These are phyloP conservation scores for Pseudonectria foliicola DNA, from an alignment of 2,329 filamentous ascomycete species.

Conservation along the genomic window DNA sequence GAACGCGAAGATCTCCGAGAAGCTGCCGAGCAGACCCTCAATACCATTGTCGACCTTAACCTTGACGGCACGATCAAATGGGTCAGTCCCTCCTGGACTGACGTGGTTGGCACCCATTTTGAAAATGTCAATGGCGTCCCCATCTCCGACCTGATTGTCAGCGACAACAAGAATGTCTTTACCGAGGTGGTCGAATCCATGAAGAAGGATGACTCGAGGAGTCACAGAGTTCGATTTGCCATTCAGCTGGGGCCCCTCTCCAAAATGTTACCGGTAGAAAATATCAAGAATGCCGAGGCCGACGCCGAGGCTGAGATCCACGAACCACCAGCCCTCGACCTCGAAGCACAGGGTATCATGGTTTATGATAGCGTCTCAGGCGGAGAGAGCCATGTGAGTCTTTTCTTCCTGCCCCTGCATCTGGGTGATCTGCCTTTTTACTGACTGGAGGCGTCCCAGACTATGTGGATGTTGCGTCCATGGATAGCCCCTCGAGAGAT, in stretches of 20 bases:
- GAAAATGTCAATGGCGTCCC: slow-evolving; percentile 67
- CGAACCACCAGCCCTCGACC: slow-evolving; percentile 50
- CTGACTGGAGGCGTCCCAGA: slow-evolving; percentile 45
- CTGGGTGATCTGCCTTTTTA: slow-evolving; percentile 1
- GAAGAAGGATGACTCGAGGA: slow-evolving; percentile 86
- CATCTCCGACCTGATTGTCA: slow-evolving; percentile 73
- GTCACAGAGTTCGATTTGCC: slow-evolving; percentile 79
- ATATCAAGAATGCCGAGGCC: slow-evolving; percentile 30
- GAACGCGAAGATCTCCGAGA: slow-evolving; percentile 91
- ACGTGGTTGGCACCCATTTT: slow-evolving; percentile 76
- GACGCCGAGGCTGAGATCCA: slow-evolving; percentile 32
- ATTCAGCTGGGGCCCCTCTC: slow-evolving; percentile 64
- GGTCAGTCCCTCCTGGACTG: slow-evolving; percentile 93
- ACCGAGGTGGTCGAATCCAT: slow-evolving; percentile 78
- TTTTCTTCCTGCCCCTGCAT: background rate
- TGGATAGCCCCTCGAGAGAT: slow-evolving; percentile 84
- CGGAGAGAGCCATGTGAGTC: slow-evolving; percentile 80
- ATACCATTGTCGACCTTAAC: slow-evolving; percentile 90
- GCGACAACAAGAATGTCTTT: slow-evolving; percentile 74
- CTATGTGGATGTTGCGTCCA: slow-evolving; percentile 99
- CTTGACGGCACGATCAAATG: slow-evolving; percentile 87
- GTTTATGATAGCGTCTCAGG: slow-evolving; percentile 86
- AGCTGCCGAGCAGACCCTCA: slow-evolving; percentile 91
- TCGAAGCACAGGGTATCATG: slow-evolving; percentile 98
- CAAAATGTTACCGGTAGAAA: slow-evolving; percentile 47